Conservation (phyloP, 495 filamentous ascomycete species). For the Thermothielavioides terrestris region DNA sequence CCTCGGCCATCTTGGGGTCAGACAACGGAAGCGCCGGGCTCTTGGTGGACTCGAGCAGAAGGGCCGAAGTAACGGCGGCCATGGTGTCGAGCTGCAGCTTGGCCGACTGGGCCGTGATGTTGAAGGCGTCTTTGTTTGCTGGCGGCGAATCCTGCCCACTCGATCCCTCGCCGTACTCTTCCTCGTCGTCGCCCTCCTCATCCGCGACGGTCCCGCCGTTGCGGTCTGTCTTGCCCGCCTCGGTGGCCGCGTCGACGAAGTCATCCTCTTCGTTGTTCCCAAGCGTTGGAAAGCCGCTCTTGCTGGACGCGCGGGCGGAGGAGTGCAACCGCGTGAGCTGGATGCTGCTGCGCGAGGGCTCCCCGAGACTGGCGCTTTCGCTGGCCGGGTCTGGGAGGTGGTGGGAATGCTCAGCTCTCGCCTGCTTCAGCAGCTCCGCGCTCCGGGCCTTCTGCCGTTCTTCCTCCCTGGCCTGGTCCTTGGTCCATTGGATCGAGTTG, state of each 20-base stretch:
- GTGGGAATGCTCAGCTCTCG: conserved; percentile 35
- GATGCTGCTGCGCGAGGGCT: conserved; percentile 36
- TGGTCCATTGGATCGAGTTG: conserved; percentile 96
- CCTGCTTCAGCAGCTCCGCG: conserved; percentile 67
- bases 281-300: conserved; percentile 21
- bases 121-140: conserved; percentile 79
- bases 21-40: conserved; percentile 62
- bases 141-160: conserved; percentile 67
- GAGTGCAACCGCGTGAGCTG: conserved; percentile 38
- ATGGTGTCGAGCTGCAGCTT: conserved; percentile 87
- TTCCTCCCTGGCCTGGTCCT: conserved; percentile 90
- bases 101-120: conserved; percentile 91
- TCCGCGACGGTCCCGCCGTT: conserved; percentile 20
- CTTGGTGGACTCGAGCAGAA: conserved; percentile 61
- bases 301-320: conserved; percentile 16
- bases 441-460: conserved; percentile 63
- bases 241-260: conserved; percentile 30
- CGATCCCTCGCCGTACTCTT: conserved; percentile 73
- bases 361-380: conserved; percentile 43
- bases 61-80: conserved; percentile 68
- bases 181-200: conserved; percentile 62
- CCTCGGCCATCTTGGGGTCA: conserved; percentile 67
- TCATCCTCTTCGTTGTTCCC: conserved; percentile 38
- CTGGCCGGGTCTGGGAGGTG: conserved; percentile 36
- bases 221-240: conserved; percentile 23